These are phyloP conservation scores for Symbiotaphrina buchneri DNA, from an alignment of 495 filamentous ascomycete species.

Conservation along the genomic window DNA sequence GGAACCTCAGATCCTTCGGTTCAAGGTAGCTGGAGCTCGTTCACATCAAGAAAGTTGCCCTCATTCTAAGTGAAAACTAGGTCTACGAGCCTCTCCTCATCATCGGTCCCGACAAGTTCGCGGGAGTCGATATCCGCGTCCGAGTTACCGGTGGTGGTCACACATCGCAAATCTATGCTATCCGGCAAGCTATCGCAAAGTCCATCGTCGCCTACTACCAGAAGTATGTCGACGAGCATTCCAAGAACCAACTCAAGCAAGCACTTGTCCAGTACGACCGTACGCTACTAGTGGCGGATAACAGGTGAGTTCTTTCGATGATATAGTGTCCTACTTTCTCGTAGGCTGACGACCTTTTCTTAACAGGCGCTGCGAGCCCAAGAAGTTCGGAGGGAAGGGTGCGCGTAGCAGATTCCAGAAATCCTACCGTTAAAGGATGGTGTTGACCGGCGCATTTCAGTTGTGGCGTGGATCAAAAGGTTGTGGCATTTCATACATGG, in stretches of 20 bases:
- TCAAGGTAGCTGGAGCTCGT: slow-evolving; percentile 39
- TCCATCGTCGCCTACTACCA: slow-evolving; percentile 98
- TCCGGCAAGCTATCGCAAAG: slow-evolving; percentile 97
- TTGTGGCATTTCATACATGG: no score
- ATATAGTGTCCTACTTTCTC: no score
- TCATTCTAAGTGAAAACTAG: slow-evolving; percentile 13
- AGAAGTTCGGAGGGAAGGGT: slow-evolving; percentile 47
- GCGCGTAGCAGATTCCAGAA: slow-evolving; percentile 95
- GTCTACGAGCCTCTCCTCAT: slow-evolving; percentile 97
- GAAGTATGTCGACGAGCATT: slow-evolving; percentile 99
- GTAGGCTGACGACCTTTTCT: no score
- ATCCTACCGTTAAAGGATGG: slow-evolving; percentile 52
- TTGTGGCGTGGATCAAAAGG: no score
- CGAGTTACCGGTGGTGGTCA: slow-evolving; percentile 94
- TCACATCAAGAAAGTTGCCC: slow-evolving; percentile 1
- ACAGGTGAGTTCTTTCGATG: no score
- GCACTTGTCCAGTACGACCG: slow-evolving; percentile 86
- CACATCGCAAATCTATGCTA: slow-evolving; percentile 94
- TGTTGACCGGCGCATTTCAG: no score
- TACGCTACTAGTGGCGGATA: slow-evolving; percentile 91
- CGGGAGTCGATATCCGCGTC: slow-evolving; percentile 89
- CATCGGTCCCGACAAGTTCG: slow-evolving; percentile 90
- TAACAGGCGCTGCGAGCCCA: slow-evolving; percentile 18
- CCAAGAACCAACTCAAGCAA: slow-evolving; percentile 97
- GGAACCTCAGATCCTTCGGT: slow-evolving; percentile 89